Evolutionary conservation across 768 basidiomycete genomes (phyloP), one percentile per base, ranked within the genome.

Genomic region (Phaeotremella fagi): DNA sequence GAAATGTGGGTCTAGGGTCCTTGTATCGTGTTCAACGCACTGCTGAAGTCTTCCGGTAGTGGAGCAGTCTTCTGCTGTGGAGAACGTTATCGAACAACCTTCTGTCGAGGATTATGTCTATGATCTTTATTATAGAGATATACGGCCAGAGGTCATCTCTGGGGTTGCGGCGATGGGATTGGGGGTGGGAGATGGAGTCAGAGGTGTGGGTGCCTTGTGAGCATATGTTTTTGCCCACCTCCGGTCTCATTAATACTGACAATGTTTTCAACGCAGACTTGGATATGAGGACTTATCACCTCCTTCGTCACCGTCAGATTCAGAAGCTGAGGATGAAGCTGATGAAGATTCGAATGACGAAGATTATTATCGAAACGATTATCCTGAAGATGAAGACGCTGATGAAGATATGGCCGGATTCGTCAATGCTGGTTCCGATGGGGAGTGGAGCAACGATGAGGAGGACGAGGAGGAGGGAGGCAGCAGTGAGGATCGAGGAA

Each of bases 91-190:
- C 18, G 20, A 54, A 33, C 52, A n/a, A 16, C 46, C 23, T 22
- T 59, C 29, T 7, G 31, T 33, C 31, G 38, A 41, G 7, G 60
- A 61, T 50, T 74, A 61, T 48, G 72, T 74, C 9, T 74, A 74
- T 35, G 72, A 74, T 49, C 52, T 74, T 48, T 74, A 74, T 51
- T 74, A 74, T 45, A 57, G 69, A 14, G 72, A 72, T 45, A 41
- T 59, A n/a, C 12, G 50, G 33, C 26, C 51, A 37, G 41, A 38
- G 12, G 36, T 42, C 2, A 3, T 35, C 38, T 7, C 57, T 52
- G 38, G 38, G 7, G 38, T 41, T 22, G 44, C 52, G 4, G 36
- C 59, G 5, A 33, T 65, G 18, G 55, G 54, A 5, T 9, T 64
- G n/a, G 66, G 69, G 47, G 59, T 43, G 29, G 66, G 69, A 1